These are phyloP conservation scores for Diaporthe australafricana DNA, from an alignment of 2,329 filamentous ascomycete genomes.

Conservation along the genomic window DNA sequence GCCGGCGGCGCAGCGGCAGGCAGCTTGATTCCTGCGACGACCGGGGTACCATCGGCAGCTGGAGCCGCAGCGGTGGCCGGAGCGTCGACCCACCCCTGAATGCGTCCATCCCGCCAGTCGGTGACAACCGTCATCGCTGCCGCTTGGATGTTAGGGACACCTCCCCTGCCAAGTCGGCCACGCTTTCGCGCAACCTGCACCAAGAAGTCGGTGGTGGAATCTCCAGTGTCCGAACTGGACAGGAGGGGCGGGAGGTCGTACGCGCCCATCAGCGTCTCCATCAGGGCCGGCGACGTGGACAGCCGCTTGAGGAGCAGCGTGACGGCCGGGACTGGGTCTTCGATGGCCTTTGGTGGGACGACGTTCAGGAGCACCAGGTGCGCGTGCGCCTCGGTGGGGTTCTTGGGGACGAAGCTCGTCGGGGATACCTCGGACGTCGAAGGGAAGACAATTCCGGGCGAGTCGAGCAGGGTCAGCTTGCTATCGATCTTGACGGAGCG, in stretches of 20 bases:
- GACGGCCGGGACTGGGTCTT: slow-evolving; percentile 90
- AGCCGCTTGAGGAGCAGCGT: slow-evolving; percentile 85
- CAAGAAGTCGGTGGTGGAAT: slow-evolving; percentile 89
- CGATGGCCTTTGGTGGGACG: slow-evolving; percentile 92
- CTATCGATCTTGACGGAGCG: slow-evolving; percentile 94
- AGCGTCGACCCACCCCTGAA: slow-evolving; percentile 90
- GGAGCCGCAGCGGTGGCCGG: slow-evolving; percentile 60
- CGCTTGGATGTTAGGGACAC: slow-evolving; percentile 87
- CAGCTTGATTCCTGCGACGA: slow-evolving; percentile 34
- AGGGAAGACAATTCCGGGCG: slow-evolving; percentile 94
- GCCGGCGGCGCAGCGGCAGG: slow-evolving; percentile 55
- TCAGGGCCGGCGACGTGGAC: slow-evolving; percentile 76
- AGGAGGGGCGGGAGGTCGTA: slow-evolving; percentile 89
- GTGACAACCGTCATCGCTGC: slow-evolving; percentile 94
- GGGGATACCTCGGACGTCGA: slow-evolving; percentile 61
- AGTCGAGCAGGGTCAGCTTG: slow-evolving; percentile 93
- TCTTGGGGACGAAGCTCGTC: slow-evolving; percentile 64
- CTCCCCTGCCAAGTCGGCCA: slow-evolving; percentile 87
- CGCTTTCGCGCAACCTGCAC: slow-evolving; percentile 95
- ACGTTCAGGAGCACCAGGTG: slow-evolving; percentile 90
- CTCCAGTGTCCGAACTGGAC: slow-evolving; percentile 72
- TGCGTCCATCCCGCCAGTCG: slow-evolving; percentile 96
- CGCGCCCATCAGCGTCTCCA: slow-evolving; percentile 82
- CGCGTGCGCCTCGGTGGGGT: slow-evolving; percentile 79
- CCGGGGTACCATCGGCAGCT: slow-evolving; percentile 40